phyloP scores from a whole-genome alignment of 805 yeast genomes.

The Yarrowia yakushimensis region DNA sequence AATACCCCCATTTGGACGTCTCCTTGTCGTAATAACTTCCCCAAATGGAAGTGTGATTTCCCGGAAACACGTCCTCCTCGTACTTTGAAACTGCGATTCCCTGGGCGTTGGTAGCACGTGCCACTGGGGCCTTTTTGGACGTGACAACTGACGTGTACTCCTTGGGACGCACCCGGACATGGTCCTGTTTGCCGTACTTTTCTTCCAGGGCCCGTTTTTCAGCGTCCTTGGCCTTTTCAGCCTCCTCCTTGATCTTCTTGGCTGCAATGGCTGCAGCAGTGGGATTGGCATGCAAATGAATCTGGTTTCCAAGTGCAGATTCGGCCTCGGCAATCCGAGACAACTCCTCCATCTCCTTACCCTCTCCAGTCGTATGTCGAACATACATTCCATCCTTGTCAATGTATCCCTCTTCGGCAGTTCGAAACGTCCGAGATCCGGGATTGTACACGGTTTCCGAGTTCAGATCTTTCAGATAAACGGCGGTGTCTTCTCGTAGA shows the following conservation, averaged over 20 bases:
- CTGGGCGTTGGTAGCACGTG: neutral
- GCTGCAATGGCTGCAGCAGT: slow-evolving; percentile 44
- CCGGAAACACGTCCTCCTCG: slow-evolving; percentile 40
- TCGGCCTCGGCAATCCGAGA: slow-evolving; percentile 51
- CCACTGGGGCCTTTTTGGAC: neutral
- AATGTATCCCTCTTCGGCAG: slow-evolving; percentile 37
- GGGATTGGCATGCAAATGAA: slow-evolving; percentile 45
- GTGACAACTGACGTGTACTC: slow-evolving; percentile 21
- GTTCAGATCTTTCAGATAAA: slow-evolving; percentile 53
- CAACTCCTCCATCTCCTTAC: slow-evolving; percentile 48
- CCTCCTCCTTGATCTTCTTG: slow-evolving; percentile 39
- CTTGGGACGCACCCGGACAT: slow-evolving; percentile 30
- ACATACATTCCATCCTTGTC: slow-evolving; percentile 50
- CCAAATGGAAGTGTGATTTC: slow-evolving; percentile 44
- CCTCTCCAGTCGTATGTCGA: slow-evolving; percentile 55
- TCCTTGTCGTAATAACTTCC: slow-evolving; percentile 43
- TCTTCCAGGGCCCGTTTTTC: slow-evolving; percentile 4
- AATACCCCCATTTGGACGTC: slow-evolving; percentile 46
- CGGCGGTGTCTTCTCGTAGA: slow-evolving; percentile 73
- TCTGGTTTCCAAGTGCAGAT: slow-evolving; percentile 37
- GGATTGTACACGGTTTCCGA: slow-evolving; percentile 48
- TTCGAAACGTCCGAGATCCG: slow-evolving; percentile 36
- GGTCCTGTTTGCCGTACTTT: slow-evolving; percentile 30
- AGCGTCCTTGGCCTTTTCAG: slow-evolving; percentile 13
- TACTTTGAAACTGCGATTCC: slow-evolving; percentile 34